Conservation (phyloP, 495 filamentous ascomycete species). For the Lepidopterella palustris region DNA sequence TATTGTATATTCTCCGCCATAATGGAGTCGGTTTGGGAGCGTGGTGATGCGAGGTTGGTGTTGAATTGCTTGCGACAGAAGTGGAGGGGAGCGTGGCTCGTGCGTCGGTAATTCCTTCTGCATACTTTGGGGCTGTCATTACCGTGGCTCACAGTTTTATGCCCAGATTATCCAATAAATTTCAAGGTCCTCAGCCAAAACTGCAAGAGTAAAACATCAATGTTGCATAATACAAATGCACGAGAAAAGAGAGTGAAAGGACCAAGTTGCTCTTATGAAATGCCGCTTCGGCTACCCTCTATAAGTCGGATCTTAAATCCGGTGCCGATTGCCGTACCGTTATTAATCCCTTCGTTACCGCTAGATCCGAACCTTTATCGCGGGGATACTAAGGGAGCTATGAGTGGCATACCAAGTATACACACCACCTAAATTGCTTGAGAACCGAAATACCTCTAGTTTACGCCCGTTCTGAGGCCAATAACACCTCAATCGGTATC, state of each 20-base stretch:
- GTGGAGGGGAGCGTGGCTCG: neutral
- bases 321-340: neutral
- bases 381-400: too few species aligned
- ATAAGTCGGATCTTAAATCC: neutral
- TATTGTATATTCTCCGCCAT: conserved; percentile 30
- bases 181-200: neutral
- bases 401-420: too few species aligned
- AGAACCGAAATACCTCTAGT: too few species aligned
- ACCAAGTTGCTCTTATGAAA: neutral
- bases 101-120: neutral
- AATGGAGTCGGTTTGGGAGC: neutral
- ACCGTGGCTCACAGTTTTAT: neutral
- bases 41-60: neutral
- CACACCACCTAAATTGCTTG: too few species aligned
- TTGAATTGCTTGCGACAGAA: neutral
- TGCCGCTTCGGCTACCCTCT: neutral
- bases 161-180: neutral
- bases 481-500: too few species aligned
- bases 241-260: neutral
- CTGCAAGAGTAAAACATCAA: neutral
- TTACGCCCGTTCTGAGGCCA: too few species aligned
- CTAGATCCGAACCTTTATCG: too few species aligned
- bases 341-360: too few species aligned
- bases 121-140: neutral
- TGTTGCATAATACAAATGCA: neutral